Conservation (phyloP, 495 filamentous ascomycete genomes). For the Penicillium daleae region DNA sequence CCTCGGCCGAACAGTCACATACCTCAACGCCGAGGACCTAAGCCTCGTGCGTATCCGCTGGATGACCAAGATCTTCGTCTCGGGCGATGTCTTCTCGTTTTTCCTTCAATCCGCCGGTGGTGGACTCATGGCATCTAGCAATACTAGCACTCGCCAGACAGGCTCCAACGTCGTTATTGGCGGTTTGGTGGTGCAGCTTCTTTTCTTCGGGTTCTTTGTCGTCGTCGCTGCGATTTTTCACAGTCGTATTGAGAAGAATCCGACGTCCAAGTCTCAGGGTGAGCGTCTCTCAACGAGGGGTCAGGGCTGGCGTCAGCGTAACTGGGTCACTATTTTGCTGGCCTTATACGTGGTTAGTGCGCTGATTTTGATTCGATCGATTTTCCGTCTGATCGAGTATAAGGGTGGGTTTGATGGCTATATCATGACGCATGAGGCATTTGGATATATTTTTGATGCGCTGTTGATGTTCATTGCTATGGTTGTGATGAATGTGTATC, state of each 20-base stretch:
- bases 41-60: conserved; percentile 32
- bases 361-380: conserved; percentile 62
- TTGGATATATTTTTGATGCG: conserved; percentile 66
- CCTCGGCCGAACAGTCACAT: conserved; percentile 54
- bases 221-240: conserved; percentile 43
- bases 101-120: conserved; percentile 38
- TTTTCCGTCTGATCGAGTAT: conserved; percentile 69
- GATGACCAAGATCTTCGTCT: conserved; percentile 45
- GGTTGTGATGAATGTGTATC: conserved; percentile 51
- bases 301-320: conserved; percentile 25
- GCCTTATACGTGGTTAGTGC: conserved; percentile 55
- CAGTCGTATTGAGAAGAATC: conserved; percentile 33
- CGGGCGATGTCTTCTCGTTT: conserved; percentile 42
- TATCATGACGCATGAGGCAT: conserved; percentile 57
- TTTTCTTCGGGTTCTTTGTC: conserved; percentile 53
- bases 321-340: conserved; percentile 56
- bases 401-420: conserved; percentile 56
- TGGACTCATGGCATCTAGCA: conserved; percentile 26
- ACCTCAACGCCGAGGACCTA: conserved; percentile 46
- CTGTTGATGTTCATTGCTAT: conserved; percentile 60
- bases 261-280: conserved; percentile 18
- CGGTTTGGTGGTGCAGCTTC: conserved; percentile 47
- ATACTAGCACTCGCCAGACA: conserved; percentile 8
- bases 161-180: conserved; percentile 52
- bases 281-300: conserved; percentile 13